Base-by-base conservation (phyloP, 768 basidiomycete species). In the Tricholoma saponaceum region DNA sequence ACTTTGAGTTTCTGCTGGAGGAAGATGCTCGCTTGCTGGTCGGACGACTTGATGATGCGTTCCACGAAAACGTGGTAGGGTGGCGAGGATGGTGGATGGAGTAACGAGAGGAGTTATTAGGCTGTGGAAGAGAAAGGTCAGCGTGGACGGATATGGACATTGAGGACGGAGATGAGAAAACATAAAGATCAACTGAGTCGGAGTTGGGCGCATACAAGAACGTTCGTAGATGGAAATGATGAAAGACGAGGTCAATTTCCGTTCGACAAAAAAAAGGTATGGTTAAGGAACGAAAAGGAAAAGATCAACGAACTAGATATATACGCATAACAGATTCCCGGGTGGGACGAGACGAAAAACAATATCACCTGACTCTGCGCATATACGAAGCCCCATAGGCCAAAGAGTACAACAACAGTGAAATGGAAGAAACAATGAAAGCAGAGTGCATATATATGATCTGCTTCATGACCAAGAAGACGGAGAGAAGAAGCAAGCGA, bases 21-120 rank as follows among this genome's bases (percentile, higher is more conserved):
- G 66, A 94, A 94, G 54, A 93, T 93, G 13, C 90, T 92, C 12
- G 92, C 92, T 65, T 94, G 92, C 67, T 94, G 92, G 66, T 94
- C 92, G 4, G 91, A 92, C 1, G 86, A 88, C 73, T 90, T 92
- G 78, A 92, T 90, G 62, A 94, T 93, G 23, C 92, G 86, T 16
- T 84, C 76, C 12, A 93, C 90, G 63, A 94, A 92, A 55, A 89
- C 76, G 54, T 83, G 82, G 66, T 94, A 94, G 1, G 90, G 90
- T 13, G 92, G 92, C 26, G 87, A 85, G 0, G 91, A 90, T 0
- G 90, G 90, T 0, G 92, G 92, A 64, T 92, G 90, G 51, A 94
- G 79, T 52, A 93, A 77, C 13, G 89, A 89, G 54, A 93, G 79
- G 69, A 94, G 71, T 94, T 94, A 76, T 93, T 92, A 14, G 92